Evolutionary conservation across 805 yeast species (phyloP), one percentile per base, ranked within the genome.

Genomic region (Lipomyces kockii): DNA sequence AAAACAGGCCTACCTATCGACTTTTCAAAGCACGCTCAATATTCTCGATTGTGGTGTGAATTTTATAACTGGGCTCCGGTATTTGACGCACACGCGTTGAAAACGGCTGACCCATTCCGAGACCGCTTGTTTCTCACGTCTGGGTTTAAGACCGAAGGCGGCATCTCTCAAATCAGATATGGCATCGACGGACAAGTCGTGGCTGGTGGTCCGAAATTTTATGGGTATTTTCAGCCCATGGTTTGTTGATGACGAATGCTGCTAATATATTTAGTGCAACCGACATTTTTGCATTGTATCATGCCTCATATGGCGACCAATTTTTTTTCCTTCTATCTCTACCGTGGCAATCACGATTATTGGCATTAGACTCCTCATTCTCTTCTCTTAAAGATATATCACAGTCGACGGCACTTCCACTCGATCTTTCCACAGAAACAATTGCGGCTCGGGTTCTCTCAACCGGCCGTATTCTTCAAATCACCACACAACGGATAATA

Each of bases 11-110:
- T 14, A 11, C 9, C 34, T 52, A 25, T 29, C 17, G 29, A 25
- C 32, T 29, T 29, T 25, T 11, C 34, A 14, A 12, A 17, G 32
- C 56, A 52, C 32, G 29, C 56, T 25, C 34, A 57, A 11, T 22
- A 8, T 32, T 27, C 61, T 58, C 61, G 58, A 8, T n/a, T n/a
- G 25, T 32, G 58, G 57, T 17, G 27, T n/a, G 51, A 63, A 37
- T 62, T 62, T 59, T 20, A 20, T 8, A 62, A 63, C 34, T 67
- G 65, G 66, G 71, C 65, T 3, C 69, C 71, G 8, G 17, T 66
- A 2, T 35, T 62, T 25, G 70, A 68, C 51, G 39, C 62, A n/a
- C 61, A 63, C 17, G 58, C 63, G 7, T n/a, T 68, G 14, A n/a
- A 53, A 7, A 46, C 62, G n/a, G 14, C 62, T 5, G 65, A 61